These are phyloP conservation scores for Aspergillus indologenus DNA, from an alignment of 495 filamentous ascomycete genomes.

Conservation along the genomic window DNA sequence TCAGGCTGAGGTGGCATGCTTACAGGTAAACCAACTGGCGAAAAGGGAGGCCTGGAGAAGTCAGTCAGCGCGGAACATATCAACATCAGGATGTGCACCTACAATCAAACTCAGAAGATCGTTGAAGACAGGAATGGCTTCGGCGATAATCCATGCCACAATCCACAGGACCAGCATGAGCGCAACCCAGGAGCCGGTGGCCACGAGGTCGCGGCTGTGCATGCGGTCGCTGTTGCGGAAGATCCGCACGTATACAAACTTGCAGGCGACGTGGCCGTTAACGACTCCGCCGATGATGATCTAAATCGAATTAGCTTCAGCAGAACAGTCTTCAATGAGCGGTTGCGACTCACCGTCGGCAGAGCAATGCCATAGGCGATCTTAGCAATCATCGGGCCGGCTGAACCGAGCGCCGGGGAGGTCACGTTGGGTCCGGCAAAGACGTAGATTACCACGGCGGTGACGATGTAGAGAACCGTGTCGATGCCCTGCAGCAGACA, in stretches of 20 bases:
- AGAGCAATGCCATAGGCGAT: conserved; percentile 73
- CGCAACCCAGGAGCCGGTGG: conserved; percentile 50
- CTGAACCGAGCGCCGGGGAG: conserved; percentile 67
- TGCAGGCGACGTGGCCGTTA: conserved; percentile 55
- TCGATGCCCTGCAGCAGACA: conserved; percentile 58
- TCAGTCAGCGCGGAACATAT: conserved; percentile 11
- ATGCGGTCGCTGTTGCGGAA: conserved; percentile 56
- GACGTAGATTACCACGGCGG: conserved; percentile 65
- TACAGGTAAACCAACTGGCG: conserved; percentile 41
- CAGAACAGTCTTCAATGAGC: too few species aligned
- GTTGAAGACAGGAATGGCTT: conserved; percentile 68
- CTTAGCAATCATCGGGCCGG: conserved; percentile 59
- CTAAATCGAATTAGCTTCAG: neutral
- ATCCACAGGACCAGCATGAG: conserved; percentile 57
- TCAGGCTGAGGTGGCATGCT: neutral
- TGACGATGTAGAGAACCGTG: conserved; percentile 62
- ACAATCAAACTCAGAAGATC: conserved; percentile 49
- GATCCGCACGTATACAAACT: conserved; percentile 62
- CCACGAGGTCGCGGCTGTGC: conserved; percentile 50
- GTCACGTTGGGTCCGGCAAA: conserved; percentile 64
- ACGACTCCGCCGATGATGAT: conserved; percentile 66
- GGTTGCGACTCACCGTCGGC: conserved; percentile 49
- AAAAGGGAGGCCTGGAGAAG: conserved; percentile 29
- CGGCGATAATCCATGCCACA: conserved; percentile 65
- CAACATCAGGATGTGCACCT: neutral